Conservation (phyloP, 768 basidiomycete species). For the Dentipellis fragilis region DNA sequence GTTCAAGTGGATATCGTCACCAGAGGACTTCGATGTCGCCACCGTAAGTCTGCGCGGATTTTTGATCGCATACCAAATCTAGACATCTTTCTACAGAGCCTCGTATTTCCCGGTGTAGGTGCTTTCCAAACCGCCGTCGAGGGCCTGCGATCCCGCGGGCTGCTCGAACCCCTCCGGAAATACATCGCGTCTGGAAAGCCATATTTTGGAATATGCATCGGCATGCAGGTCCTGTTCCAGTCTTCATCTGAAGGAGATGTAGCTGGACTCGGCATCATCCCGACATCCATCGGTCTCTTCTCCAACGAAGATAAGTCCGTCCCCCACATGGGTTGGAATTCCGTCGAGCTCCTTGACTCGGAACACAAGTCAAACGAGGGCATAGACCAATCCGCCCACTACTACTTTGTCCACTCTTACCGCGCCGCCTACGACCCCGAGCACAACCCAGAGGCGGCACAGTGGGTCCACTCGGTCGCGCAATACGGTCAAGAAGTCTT, state of each 20-base stretch:
- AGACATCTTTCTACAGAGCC: slow-evolving; percentile 43
- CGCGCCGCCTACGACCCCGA: slow-evolving; percentile 65
- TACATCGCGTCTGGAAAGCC: slow-evolving; percentile 86
- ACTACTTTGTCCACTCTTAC: slow-evolving; percentile 98
- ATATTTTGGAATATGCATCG: slow-evolving; percentile 97
- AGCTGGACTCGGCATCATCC: slow-evolving; percentile 77
- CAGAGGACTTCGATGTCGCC: slow-evolving; percentile 78
- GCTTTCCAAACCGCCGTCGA: slow-evolving; percentile 83
- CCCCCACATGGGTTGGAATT: slow-evolving; percentile 98
- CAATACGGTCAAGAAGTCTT: slow-evolving; percentile 94
- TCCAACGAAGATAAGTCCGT: slow-evolving; percentile 69
- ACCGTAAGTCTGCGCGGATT: slow-evolving; percentile 50
- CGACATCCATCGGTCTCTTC: slow-evolving; percentile 72
- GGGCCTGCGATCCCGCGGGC: slow-evolving; percentile 60
- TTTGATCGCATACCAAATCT: slow-evolving; percentile 4
- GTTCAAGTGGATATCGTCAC: slow-evolving; percentile 80
- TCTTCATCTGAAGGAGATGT: slow-evolving; percentile 66
- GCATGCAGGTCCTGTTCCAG: slow-evolving; percentile 91
- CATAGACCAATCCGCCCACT: slow-evolving; percentile 49
- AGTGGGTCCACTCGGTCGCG: slow-evolving; percentile 80
- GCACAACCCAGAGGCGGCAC: slow-evolving; percentile 41
- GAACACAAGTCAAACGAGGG: slow-evolving; percentile 32
- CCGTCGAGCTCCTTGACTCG: slow-evolving; percentile 48
- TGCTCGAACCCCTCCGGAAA: slow-evolving; percentile 67
- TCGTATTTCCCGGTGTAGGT: slow-evolving; percentile 96